Base-by-base conservation (phyloP, 1,284 basidiomycete species). In the Tilletiaria anomala region DNA sequence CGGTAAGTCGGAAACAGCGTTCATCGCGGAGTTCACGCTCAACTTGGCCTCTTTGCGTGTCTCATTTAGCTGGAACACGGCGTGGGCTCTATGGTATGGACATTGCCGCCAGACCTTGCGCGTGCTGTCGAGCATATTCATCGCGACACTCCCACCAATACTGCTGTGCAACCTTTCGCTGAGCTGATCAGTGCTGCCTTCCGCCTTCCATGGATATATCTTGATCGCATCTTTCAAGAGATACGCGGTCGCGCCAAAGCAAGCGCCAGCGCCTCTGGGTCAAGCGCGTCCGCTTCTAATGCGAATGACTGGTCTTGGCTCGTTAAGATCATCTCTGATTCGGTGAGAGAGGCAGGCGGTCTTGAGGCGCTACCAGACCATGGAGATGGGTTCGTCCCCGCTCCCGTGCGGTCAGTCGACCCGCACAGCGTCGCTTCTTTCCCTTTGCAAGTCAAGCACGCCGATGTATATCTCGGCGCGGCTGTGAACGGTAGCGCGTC, bases 61-160 rank as follows among this genome's bases (percentile, higher is more conserved):
- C 26, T 8, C 8, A 8, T 29, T 8, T 29, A 51, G 79, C 53
- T 88, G 19, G 65, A 82, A 1, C 72, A 79, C 1, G 79, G 77
- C 0, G 71, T 74, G 0, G 87, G 83, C 4, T 91, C 89, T 1
- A 74, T 97, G 44, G 93, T 96, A 4, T 97, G 93, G 93, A 89
- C 87, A 10, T 89, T 86, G 17, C 78, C 75, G 42, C 86, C 88
- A 0, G 61, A 72, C 6, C 73, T 91, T 5, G 86, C 87, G 1
- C 70, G 75, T 17, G 78, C 80, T 0, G 71, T 96, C 34, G 79
- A 80, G 34, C 71, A 76, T 11, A 73, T 79, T 3, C 78, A 80
- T 10, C 75, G 52, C 33, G 48, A 51, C 12, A 48, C 55, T 6
- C 38, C 45, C 11, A 32, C 39, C 4, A 42, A 35, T 14, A 31